phyloP scores from a whole-genome alignment of 768 basidiomycete species.

The Suillus weaverae region DNA sequence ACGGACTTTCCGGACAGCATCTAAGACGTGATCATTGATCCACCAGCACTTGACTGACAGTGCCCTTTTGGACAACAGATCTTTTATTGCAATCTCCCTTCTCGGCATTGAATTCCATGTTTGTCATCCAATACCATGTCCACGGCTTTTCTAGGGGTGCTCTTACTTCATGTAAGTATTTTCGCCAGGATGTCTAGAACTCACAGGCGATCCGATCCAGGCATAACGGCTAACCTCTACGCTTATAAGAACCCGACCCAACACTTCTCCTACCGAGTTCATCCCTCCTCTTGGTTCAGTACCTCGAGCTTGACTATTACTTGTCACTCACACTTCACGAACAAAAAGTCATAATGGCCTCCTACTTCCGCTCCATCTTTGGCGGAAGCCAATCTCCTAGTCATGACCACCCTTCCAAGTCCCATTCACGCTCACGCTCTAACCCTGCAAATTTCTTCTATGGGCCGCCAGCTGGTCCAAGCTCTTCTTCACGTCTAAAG shows the following conservation, averaged over 20 bases:
- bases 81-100: slow-evolving; percentile 19
- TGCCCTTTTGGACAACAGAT: slow-evolving; percentile 13
- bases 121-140: slow-evolving; percentile 14
- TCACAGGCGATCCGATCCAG: slow-evolving; percentile 14
- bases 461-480: slow-evolving; percentile 14
- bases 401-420: slow-evolving; percentile 30
- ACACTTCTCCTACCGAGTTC: slow-evolving; percentile 5
- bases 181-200: slow-evolving; percentile 26
- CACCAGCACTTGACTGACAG: slow-evolving; percentile 9
- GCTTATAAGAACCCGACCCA: slow-evolving; percentile 22
- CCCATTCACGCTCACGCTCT: slow-evolving; percentile 45
- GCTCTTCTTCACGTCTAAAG: slow-evolving; percentile 32
- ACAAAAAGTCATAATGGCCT: slow-evolving; percentile 40
- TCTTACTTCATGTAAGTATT: slow-evolving; percentile 33
- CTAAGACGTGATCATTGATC: slow-evolving; percentile 31
- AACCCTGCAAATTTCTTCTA: slow-evolving; percentile 44
- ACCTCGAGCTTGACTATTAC: slow-evolving; percentile 10
- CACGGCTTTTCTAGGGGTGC: slow-evolving; percentile 31
- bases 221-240: slow-evolving; percentile 21
- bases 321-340: slow-evolving; percentile 16
- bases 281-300: slow-evolving; percentile 15
- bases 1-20: slow-evolving; percentile 28
- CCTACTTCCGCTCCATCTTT: slow-evolving; percentile 51
- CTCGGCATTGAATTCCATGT: slow-evolving; percentile 24
- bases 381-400: slow-evolving; percentile 32